phyloP scores from a whole-genome alignment of 2,329 filamentous ascomycete species.

The Aspergillus quadrilineatus region DNA sequence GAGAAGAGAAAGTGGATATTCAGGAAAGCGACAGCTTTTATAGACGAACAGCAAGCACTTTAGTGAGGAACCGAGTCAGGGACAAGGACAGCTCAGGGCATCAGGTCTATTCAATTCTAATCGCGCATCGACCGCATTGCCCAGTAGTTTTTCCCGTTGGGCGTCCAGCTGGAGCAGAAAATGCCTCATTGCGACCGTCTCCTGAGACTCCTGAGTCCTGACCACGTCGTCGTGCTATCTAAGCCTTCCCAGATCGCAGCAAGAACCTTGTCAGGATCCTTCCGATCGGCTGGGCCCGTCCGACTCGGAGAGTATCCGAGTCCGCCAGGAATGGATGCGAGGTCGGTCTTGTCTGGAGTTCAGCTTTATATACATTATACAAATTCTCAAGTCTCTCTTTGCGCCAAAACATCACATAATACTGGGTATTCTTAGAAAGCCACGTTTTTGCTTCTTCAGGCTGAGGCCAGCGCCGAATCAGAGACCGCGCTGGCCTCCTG shows the following conservation, averaged over 20 bases:
- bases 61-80: not conserved
- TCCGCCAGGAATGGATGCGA: not conserved
- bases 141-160: not conserved
- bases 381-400: no score
- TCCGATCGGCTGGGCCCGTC: conserved; percentile 4
- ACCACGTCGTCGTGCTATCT: not conserved
- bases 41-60: not conserved
- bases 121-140: conserved; percentile 1
- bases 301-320: not conserved
- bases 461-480: conserved; percentile 2
- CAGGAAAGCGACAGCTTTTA: not conserved
- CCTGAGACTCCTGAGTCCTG: not conserved
- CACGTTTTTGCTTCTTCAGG: conserved; percentile 10
- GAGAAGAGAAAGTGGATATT: not conserved
- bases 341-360: not conserved
- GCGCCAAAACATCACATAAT: not conserved
- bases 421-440: not conserved
- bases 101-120: not conserved
- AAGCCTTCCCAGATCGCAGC: not conserved
- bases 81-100: not conserved
- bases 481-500: not conserved
- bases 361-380: not conserved
- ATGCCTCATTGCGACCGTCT: conserved; percentile 2
- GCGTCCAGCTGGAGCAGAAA: conserved; percentile 7
- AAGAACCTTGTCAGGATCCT: conserved; percentile 1